Evolutionary conservation across 176 grass and related monocot species (phyloP), one percentile per base, ranked within the genome.

Genomic region (Eleusine indica): DNA sequence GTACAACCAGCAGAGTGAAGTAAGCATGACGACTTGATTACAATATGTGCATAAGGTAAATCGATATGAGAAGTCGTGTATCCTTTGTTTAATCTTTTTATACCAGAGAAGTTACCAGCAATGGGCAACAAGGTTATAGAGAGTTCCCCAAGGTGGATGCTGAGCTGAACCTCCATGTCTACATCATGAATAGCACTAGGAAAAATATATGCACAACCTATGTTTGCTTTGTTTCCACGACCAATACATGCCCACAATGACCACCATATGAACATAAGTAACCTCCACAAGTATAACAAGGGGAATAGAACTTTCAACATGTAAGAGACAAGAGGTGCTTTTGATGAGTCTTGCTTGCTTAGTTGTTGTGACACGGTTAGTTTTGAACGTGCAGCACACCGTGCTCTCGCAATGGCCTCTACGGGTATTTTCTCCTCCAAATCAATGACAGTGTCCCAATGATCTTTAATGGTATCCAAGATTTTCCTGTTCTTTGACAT

Each of bases 341-440:
- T 86, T 62, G 84, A 86, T 86, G 80, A 73, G 47, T 86, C 83
- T 73, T 86, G 84, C 79, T 86, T 78, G 12, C 7, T 83, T 22
- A 15, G 30, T 67, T 79, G 73, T 58, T 78, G 57, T 79, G 83
- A 74, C 16, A 15, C 35, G 5, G 17, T 40, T 78, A 90, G 56
- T 80, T 88, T 91, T 56, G 80, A 82, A 65, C 91, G 94, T 72
- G 91, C 94, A 71, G 83, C 87, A 66, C 83, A 30, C 2, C 94
- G 86, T 64, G 88, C 91, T 82, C 87, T 90, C 61, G 91, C 94
- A 76, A 96, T 86, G 82, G 86, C 81, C 82, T 96, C 91, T 56
- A 71, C 64, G 48, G 94, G 88, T 76, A 96, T 83, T 85, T 87
- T 93, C 73, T 91, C 88, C 74, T 96, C 94, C 73, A 96, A 71